These are phyloP conservation scores for Globomyces pollinis-pini DNA, from an alignment of 192 early-diverging fungal genomes.

Conservation along the genomic window DNA sequence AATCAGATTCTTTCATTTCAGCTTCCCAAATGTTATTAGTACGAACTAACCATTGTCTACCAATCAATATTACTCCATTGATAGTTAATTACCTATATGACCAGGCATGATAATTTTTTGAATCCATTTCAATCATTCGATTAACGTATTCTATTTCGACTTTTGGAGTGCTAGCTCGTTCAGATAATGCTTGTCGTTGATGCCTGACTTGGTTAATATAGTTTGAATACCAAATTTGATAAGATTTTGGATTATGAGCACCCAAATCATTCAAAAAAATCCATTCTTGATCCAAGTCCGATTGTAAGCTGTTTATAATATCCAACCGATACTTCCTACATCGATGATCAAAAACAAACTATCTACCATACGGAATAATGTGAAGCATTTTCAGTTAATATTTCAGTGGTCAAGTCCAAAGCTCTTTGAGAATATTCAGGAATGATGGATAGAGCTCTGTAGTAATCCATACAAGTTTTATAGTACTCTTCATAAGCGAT, in stretches of 20 bases:
- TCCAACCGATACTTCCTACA: conserved; percentile 76
- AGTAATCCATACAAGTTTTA: conserved; percentile 73
- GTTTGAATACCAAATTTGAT: conserved; percentile 97
- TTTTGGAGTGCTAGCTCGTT: conserved; percentile 40
- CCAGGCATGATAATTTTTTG: conserved; percentile 99
- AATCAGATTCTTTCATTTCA: conserved; percentile 70
- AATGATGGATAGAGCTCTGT: conserved; percentile 66
- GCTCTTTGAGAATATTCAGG: conserved; percentile 75
- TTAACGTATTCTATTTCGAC: conserved; percentile 70
- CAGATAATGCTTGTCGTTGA: conserved; percentile 69
- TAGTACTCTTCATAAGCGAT: conserved; percentile 21
- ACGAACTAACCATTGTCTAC: conserved; percentile 81
- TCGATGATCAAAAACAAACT: too few species aligned
- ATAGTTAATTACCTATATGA: conserved; percentile 67
- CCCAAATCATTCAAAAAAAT: conserved; percentile 68
- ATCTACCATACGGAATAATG: conserved; percentile 91
- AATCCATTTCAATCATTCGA: conserved; percentile 61
- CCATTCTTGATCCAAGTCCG: conserved; percentile 65
- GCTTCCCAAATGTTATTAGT: conserved; percentile 68
- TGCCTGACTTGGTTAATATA: too few species aligned
- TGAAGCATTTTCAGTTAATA: conserved; percentile 78
- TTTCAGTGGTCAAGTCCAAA: conserved; percentile 67
- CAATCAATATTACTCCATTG: too few species aligned
- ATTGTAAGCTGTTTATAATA: conserved; percentile 58
- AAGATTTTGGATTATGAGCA: conserved; percentile 77